These are phyloP conservation scores for Salvia splendens DNA, from an alignment of 257 asterid species.

Conservation along the genomic window DNA sequence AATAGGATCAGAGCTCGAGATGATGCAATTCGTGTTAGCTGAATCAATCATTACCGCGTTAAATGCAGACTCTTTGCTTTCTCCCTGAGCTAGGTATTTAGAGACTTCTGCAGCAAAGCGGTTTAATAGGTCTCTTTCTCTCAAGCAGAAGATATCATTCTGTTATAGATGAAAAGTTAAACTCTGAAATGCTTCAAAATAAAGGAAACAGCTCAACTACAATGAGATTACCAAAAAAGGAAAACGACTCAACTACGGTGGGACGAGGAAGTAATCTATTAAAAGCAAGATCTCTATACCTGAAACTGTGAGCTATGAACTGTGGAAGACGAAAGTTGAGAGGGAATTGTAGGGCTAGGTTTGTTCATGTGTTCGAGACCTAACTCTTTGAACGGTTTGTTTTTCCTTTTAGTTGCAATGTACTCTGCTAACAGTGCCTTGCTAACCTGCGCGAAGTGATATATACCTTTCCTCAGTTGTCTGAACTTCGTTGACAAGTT, in stretches of 20 bases:
- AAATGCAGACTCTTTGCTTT: constrained; percentile 77
- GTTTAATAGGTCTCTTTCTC: constrained; percentile 84
- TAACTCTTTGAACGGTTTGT: constrained; percentile 74
- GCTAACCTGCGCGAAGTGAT: constrained; percentile 61
- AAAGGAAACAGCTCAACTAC: too few relatives aligned
- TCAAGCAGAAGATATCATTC: constrained; percentile 79
- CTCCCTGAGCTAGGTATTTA: constrained; percentile 63
- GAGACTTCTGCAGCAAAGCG: constrained; percentile 79
- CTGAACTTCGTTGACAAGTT: too few relatives aligned
- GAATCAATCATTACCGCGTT: constrained; percentile 46
- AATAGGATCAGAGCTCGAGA: constrained; percentile 15
- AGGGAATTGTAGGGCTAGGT: constrained; percentile 64
- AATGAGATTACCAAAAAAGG: too few relatives aligned
- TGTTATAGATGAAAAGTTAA: constrained; percentile 34
- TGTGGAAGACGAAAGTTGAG: constrained; percentile 50
- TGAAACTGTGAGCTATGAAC: constrained; percentile 64
- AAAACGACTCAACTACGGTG: too few relatives aligned
- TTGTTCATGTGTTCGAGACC: constrained; percentile 94
- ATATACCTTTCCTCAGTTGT: too few relatives aligned
- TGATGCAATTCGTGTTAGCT: constrained; percentile 14
- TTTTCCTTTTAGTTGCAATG: constrained; percentile 55
- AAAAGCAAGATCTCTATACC: constrained; percentile 40
- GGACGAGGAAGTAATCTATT: too few relatives aligned
- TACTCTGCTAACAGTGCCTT: constrained; percentile 85
- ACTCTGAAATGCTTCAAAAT: constrained; percentile 11